These are phyloP conservation scores for Sphagnum fallax DNA, from an alignment of 228 moss, liverwort and hornwort genomes.

Conservation along the genomic window DNA sequence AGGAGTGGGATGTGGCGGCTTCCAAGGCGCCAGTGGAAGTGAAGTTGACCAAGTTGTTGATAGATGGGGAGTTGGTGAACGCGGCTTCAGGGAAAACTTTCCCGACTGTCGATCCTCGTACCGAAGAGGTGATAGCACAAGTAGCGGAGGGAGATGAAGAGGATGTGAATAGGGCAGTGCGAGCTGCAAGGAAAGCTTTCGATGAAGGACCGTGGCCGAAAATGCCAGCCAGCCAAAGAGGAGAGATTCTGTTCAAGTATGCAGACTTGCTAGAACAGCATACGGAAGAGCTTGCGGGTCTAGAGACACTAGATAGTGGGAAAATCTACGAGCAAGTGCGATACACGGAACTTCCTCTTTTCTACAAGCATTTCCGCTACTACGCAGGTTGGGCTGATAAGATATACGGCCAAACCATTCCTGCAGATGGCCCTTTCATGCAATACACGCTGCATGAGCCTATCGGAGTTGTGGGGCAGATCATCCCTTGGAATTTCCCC, in stretches of 20 bases:
- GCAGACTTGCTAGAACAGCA: conserved; percentile 77
- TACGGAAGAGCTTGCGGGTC: conserved; percentile 56
- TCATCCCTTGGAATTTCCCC: conserved; percentile 95
- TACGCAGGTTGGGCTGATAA: conserved; percentile 93
- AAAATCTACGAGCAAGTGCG: conserved; percentile 73
- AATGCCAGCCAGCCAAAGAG: conserved; percentile 50
- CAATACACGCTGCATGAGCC: conserved; percentile 85
- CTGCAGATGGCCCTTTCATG: conserved; percentile 43
- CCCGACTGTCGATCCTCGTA: conserved; percentile 59
- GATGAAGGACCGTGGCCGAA: conserved; percentile 88
- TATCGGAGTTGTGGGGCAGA: conserved; percentile 81
- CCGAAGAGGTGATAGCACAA: conserved; percentile 62
- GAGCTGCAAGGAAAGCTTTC: conserved; percentile 76
- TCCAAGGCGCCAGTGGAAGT: conserved; percentile 54
- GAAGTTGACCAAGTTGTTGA: conserved; percentile 60
- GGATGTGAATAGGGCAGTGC: conserved; percentile 76
- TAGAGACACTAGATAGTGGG: conserved; percentile 73
- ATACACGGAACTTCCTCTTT: conserved; percentile 39
- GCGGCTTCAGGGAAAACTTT: conserved; percentile 81
- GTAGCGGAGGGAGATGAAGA: conserved; percentile 77
- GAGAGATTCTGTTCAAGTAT: conserved; percentile 52
- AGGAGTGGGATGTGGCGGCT: conserved; percentile 52
- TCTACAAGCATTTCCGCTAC: conserved; percentile 54
- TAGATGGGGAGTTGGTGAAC: conserved; percentile 81
- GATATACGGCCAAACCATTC: conserved; percentile 64